Evolutionary conservation across 768 basidiomycete genomes (phyloP).

Genomic region (Lentinus brumalis): DNA sequence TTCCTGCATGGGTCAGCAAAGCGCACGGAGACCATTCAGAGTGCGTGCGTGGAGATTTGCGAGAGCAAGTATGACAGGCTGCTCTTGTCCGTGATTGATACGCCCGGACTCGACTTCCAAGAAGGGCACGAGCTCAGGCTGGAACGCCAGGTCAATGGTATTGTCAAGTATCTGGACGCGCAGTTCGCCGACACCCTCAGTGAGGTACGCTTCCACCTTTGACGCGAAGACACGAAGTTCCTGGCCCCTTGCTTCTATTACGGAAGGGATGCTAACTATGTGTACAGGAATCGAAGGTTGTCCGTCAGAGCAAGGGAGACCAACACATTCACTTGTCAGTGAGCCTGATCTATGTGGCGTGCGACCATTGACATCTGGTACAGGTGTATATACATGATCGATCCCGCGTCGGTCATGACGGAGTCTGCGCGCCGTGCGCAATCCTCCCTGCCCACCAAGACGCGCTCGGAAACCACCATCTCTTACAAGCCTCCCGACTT

Average conservation of each 20-base stretch:
- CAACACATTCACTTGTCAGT: constrained; percentile 87
- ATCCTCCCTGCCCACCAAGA: constrained; percentile 51
- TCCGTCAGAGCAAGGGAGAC: constrained; percentile 85
- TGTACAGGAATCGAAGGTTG: constrained; percentile 81
- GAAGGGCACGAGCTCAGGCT: constrained; percentile 74
- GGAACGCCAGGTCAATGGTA: constrained; percentile 72
- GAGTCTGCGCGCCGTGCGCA: constrained; percentile 50
- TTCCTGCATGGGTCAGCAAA: constrained; percentile 66
- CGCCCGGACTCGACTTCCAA: constrained; percentile 79
- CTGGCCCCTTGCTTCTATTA: background rate
- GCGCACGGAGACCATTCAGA: constrained; percentile 62
- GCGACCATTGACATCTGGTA: constrained; percentile 19
- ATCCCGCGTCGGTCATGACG: constrained; percentile 71
- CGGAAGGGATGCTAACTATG: background rate
- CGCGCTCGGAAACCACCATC: constrained; percentile 69
- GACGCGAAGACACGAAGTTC: background rate
- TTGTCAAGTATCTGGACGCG: constrained; percentile 78
- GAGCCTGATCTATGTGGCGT: constrained; percentile 15
- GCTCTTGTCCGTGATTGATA: constrained; percentile 80
- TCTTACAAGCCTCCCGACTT: constrained; percentile 56
- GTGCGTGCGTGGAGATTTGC: constrained; percentile 78
- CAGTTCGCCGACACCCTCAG: constrained; percentile 87
- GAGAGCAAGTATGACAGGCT: constrained; percentile 83
- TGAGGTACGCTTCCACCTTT: constrained; percentile 53
- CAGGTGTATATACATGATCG: constrained; percentile 86